These are phyloP conservation scores for Neltuma alba DNA, from an alignment of 306 rosid species.

Conservation along the genomic window DNA sequence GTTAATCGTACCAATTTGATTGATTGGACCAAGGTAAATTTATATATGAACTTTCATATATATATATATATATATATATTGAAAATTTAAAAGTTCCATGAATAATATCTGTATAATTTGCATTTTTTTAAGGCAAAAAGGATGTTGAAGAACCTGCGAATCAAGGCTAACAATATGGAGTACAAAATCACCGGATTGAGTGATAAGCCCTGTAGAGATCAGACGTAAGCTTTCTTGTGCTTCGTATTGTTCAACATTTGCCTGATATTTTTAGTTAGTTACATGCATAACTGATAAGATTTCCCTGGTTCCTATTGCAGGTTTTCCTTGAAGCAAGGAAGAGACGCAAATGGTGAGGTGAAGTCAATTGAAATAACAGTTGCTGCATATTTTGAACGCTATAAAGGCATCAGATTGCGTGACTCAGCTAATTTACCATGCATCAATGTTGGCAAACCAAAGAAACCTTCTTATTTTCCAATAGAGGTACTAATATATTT, in stretches of 20 bases:
- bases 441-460: slow-evolving; percentile 57
- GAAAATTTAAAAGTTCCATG: not conserved
- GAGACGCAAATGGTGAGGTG: slow-evolving; percentile 38
- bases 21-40: slow-evolving; percentile 54
- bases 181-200: slow-evolving; percentile 62
- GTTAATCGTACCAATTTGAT: slow-evolving; percentile 25
- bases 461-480: slow-evolving; percentile 47
- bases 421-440: slow-evolving; percentile 53
- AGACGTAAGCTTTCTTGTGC: slow-evolving; percentile 38
- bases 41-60: not conserved
- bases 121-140: slow-evolving; percentile 43
- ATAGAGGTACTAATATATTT: slow-evolving; percentile 39
- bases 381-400: slow-evolving; percentile 32
- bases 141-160: slow-evolving; percentile 47
- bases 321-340: slow-evolving; percentile 33
- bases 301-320: slow-evolving; percentile 6
- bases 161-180: slow-evolving; percentile 43
- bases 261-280: not conserved
- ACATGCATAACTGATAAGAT: not conserved
- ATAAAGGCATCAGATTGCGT: slow-evolving; percentile 21
- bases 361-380: slow-evolving; percentile 40
- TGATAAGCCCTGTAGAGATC: slow-evolving; percentile 46
- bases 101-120: not conserved
- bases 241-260: not conserved
- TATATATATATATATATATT: not conserved